Evolutionary conservation across 2,329 filamentous ascomycete genomes (phyloP).

Genomic region (Lachnellula willkommii): DNA sequence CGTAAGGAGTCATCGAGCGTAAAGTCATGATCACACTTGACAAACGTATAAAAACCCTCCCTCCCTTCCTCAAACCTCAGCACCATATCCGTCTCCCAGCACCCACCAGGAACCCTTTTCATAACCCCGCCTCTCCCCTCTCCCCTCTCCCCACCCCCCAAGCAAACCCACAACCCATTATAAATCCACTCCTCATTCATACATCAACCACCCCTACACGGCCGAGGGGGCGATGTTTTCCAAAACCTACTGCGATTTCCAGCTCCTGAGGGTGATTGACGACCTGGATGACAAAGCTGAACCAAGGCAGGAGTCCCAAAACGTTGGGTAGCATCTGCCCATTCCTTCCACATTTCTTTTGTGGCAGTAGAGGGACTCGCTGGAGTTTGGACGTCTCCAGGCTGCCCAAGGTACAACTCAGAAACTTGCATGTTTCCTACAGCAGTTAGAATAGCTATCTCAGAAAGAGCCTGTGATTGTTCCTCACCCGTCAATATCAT

Average conservation of each 20-base stretch:
- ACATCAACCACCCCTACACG: constrained; percentile 19
- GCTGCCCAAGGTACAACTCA: constrained; percentile 33
- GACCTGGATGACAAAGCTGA: constrained; percentile 44
- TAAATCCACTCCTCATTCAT: too few species aligned
- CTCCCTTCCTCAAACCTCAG: too few species aligned
- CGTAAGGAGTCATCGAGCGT: too few species aligned
- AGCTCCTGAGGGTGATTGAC: constrained; percentile 38
- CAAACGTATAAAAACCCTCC: too few species aligned
- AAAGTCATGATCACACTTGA: too few species aligned
- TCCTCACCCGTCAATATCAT: constrained; percentile 42
- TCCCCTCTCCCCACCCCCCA: too few species aligned
- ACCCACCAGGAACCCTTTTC: too few species aligned
- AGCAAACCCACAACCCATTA: too few species aligned
- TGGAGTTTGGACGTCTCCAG: constrained; percentile 28
- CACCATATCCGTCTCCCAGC: too few species aligned
- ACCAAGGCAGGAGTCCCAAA: constrained; percentile 38
- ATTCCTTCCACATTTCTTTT: constrained; percentile 36
- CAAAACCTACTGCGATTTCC: constrained; percentile 34
- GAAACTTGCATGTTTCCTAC: constrained; percentile 44
- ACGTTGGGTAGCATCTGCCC: constrained; percentile 31
- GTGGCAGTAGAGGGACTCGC: constrained; percentile 27
- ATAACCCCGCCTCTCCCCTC: too few species aligned
- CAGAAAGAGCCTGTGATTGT: background rate
- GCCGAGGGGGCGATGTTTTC: constrained; percentile 42
- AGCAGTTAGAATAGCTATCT: background rate